Conservation (phyloP, 2,329 filamentous ascomycete genomes). For the Rhynchosporium graminicola region DNA sequence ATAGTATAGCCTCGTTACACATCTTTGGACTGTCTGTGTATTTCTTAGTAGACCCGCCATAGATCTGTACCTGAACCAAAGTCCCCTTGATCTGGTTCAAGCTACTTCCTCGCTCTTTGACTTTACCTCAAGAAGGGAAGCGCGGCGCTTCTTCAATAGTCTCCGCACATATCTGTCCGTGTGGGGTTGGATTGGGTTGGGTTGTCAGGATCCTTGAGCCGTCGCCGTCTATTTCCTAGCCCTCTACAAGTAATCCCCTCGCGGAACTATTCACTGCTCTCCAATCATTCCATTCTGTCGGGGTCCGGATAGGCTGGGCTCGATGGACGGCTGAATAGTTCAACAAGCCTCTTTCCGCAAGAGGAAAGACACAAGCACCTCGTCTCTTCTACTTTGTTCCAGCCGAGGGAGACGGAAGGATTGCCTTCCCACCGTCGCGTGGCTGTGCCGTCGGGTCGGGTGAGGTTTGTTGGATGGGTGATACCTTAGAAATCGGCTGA, state of each 20-base stretch:
- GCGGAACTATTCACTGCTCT: slow-evolving; percentile 5
- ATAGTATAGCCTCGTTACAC: too few relatives aligned
- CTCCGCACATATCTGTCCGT: background rate
- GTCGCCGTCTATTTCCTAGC: background rate
- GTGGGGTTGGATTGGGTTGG: slow-evolving; percentile 1
- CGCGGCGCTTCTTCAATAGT: background rate
- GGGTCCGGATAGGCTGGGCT: background rate
- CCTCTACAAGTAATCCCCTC: background rate
- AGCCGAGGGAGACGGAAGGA: background rate
- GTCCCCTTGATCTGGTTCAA: background rate
- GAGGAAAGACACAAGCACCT: slow-evolving; percentile 1
- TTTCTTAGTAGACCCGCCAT: background rate
- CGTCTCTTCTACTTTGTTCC: background rate
- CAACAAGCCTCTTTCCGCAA: background rate
- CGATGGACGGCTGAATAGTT: background rate
- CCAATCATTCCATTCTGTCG: background rate
- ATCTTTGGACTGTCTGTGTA: too few relatives aligned
- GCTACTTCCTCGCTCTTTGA: background rate
- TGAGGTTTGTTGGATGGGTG: background rate
- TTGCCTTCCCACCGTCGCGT: slow-evolving; percentile 3
- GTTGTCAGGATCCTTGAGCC: background rate
- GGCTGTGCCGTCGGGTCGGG: slow-evolving; percentile 7
- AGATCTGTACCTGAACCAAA: slow-evolving; percentile 1
- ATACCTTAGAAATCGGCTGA: too few relatives aligned
- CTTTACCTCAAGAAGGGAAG: background rate